Evolutionary conservation across 768 basidiomycete species (phyloP).

Genomic region (Obba rivulosa): DNA sequence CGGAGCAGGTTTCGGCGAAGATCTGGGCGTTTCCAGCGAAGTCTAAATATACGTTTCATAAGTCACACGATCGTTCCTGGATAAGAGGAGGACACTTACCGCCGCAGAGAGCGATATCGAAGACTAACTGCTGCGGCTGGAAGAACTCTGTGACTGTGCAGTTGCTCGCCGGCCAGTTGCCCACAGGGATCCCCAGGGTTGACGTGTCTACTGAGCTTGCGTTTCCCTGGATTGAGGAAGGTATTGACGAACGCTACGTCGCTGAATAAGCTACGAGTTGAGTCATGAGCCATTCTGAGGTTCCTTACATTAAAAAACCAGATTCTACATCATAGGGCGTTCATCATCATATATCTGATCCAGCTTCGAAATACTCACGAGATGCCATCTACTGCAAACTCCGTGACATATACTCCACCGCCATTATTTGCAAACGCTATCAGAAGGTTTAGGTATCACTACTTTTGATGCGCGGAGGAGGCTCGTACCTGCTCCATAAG

Average conservation of each 20-base stretch:
- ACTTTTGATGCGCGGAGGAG: neutral
- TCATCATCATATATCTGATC: neutral
- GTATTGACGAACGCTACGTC: constrained; percentile 38
- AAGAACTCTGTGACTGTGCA: constrained; percentile 55
- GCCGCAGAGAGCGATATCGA: constrained; percentile 72
- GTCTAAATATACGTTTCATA: constrained; percentile 10
- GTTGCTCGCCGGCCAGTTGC: constrained; percentile 55
- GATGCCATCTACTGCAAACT: constrained; percentile 60
- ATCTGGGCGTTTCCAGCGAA: constrained; percentile 45
- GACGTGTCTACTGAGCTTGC: constrained; percentile 46
- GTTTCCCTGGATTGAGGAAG: constrained; percentile 41
- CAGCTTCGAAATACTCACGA: constrained; percentile 37
- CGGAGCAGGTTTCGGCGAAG: constrained; percentile 57
- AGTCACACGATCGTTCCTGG: constrained; percentile 7
- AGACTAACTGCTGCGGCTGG: constrained; percentile 58
- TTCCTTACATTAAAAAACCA: constrained; percentile 55
- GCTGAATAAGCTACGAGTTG: constrained; percentile 5
- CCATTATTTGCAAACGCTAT: constrained; percentile 53
- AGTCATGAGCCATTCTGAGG: constrained; percentile 12
- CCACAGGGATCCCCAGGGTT: constrained; percentile 60
- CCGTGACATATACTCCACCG: constrained; percentile 75
- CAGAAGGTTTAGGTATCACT: neutral
- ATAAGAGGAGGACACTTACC: constrained; percentile 29
- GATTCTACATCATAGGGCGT: constrained; percentile 30
- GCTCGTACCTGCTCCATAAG: constrained; percentile 46